Base-by-base conservation (phyloP, 192 early-diverging fungal genomes). In the Dispira parvispora region DNA sequence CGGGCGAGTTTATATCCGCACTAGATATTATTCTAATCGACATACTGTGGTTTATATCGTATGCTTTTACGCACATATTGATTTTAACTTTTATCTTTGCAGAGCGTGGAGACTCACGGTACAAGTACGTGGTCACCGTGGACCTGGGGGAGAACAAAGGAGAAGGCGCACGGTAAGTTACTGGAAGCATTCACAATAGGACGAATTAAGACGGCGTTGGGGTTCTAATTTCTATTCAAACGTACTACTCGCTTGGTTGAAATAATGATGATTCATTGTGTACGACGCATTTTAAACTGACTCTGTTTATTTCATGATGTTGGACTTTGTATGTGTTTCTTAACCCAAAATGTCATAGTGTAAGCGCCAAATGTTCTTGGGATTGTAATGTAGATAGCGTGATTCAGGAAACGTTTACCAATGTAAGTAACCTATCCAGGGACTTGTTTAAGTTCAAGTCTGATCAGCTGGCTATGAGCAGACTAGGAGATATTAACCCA, bases 61-160 rank as follows among this genome's bases (percentile, higher is more conserved):
- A 23, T 50, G 18, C 21, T 1, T 16, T 23, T 50, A 4, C 47
- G 21, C 47, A 20, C 18, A 16, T 23, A 50, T 23, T 23, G 18
- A 50, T 9, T 23, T 23, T 23, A 50, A 38, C 32, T 38, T 38
- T 38, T 38, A 38, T 6, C 32, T 38, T 38, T 20, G 8, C 47
- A 50, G 47, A 50, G 47, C 21, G 18, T 20, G 47, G 47, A 20
- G 4, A 50, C 47, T 23, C 9, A 16, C 47, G 21, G 47, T 50
- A 20, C 21, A 50, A 50, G 47, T 50, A 50, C 47, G 21, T 50
- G 18, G 47, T 50, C 47, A 50, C 47, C 18, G 47, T 50, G 47
- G 47, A 50, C 47, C 47, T 50, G 4, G 47, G 47, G 18, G 47
- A 50, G 47, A 50, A 50, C 47, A 50, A 50, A 23, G 47, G 47